Conservation (phyloP, 2,329 filamentous ascomycete species). For the Polychaeton citri region DNA sequence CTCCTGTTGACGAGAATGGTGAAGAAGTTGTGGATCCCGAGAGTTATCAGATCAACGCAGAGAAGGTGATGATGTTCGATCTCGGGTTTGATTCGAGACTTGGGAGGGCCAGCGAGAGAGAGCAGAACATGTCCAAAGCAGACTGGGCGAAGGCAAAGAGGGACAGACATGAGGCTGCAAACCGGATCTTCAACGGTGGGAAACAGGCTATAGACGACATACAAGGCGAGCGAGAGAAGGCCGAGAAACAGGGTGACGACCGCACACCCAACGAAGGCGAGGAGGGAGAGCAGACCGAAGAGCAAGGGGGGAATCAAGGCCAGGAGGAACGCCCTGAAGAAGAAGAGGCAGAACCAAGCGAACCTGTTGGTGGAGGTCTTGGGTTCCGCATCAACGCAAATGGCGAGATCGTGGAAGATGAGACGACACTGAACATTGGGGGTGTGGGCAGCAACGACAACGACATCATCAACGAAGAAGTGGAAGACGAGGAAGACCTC, state of each 20-base stretch:
- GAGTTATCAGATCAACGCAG: constrained; percentile 44
- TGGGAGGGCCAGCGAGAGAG: constrained; percentile 62
- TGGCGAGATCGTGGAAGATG: constrained; percentile 59
- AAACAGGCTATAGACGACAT: not conserved
- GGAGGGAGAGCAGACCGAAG: constrained; percentile 11
- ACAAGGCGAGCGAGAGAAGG: not conserved
- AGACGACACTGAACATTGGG: constrained; percentile 57
- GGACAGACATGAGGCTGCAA: not conserved
- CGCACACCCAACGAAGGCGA: constrained; percentile 14
- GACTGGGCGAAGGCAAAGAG: constrained; percentile 34
- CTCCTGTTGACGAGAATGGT: constrained; percentile 6
- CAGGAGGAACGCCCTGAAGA: constrained; percentile 15
- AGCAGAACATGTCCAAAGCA: constrained; percentile 58
- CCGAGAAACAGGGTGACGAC: not conserved
- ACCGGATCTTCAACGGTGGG: not conserved
- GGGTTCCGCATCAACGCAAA: constrained; percentile 47
- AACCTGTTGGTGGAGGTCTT: constrained; percentile 1
- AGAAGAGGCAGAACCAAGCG: constrained; percentile 9
- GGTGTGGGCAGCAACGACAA: constrained; percentile 58
- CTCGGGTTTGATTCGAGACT: constrained; percentile 45
- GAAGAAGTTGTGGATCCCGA: constrained; percentile 18
- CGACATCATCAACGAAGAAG: constrained; percentile 55
- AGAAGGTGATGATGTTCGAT: constrained; percentile 57
- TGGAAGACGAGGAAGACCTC: constrained; percentile 43
- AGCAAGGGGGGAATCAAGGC: not conserved